Evolutionary conservation across 2,329 filamentous ascomycete genomes (phyloP), one percentile per base, ranked within the genome.

Genomic region (Lachnum nothofagi): DNA sequence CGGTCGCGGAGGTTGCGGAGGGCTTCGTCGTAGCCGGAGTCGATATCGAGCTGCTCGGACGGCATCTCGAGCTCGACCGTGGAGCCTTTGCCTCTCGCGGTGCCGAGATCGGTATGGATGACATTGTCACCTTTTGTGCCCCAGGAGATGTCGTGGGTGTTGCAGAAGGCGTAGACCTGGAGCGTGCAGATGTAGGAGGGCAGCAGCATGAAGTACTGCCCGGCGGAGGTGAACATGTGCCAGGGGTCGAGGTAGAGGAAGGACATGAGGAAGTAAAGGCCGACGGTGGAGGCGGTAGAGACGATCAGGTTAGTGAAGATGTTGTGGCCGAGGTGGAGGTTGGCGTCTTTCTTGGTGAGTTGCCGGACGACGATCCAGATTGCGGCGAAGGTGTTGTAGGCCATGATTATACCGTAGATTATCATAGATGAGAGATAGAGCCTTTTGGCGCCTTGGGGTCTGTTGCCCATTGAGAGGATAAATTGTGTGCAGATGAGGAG

Each of bases 71-170:
- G 77, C 67, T 96, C 89, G 61, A 98, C 93, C 0, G 85, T 88
- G 51, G 84, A 79, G 41, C 76, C 75, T 39, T 80, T 80, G 47
- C 86, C 87, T 56, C 86, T 81, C 10, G 94, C 93, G 5, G 87
- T 83, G 48, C 93, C 93, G 0, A 98, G 82, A 65, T 98, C 94
- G 6, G 87, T 96, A 68, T 88, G 85, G 62, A 93, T 85, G 29
- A 95, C 83, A 68, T 98, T 98, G 76, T 98, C 93, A 49, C 93
- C 93, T 72, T 98, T 98, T 39, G 93, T 98, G 38, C 93, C 93
- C 93, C 93, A 98, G 0, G 91, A 95, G 17, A 98, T 90, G 67
- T 98, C 93, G 78, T 98, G 93, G 0, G 91, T 95, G 72, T 98
- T 98, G 75, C 93, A 97, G 70, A 98, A 98, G 37, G 93, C 93